Evolutionary conservation across 495 filamentous ascomycete species (phyloP).

Genomic region (Penicillium riverlandense): DNA sequence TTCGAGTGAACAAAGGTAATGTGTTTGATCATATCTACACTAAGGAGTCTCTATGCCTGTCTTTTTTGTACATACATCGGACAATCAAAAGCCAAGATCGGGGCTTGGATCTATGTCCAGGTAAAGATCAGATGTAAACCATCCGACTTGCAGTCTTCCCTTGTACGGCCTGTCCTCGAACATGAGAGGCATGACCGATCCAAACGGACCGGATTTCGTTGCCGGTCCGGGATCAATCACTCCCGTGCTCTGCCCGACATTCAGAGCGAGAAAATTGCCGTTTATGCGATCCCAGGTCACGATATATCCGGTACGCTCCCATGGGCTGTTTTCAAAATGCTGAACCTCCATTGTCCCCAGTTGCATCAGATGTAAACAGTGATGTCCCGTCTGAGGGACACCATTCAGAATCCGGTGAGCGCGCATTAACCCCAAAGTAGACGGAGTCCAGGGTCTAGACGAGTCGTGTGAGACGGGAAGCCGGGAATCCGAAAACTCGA

Average conservation of each 20-base stretch:
- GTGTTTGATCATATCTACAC: too few species aligned
- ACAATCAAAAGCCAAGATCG: constrained; percentile 12
- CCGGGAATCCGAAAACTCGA: constrained; percentile 16
- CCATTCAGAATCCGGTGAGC: constrained; percentile 13
- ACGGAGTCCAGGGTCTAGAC: constrained; percentile 7
- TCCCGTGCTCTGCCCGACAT: constrained; percentile 14
- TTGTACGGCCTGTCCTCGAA: constrained; percentile 1
- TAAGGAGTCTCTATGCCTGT: too few species aligned
- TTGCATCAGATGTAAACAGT: constrained; percentile 26
- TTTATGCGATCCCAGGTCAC: constrained; percentile 31
- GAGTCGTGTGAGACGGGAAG: constrained; percentile 4
- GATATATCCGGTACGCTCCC: constrained; percentile 29
- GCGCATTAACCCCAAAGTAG: constrained; percentile 25
- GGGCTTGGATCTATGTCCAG: constrained; percentile 24
- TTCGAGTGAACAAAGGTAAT: too few species aligned
- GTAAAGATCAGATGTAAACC: background rate
- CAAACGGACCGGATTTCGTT: constrained; percentile 11
- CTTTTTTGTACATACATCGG: too few species aligned
- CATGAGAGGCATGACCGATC: constrained; percentile 10
- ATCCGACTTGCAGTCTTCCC: too few species aligned
- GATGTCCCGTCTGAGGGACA: constrained; percentile 5
- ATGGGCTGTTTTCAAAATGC: constrained; percentile 9
- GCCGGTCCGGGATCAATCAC: constrained; percentile 11
- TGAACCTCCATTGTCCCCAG: constrained; percentile 23
- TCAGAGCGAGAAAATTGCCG: constrained; percentile 22